Evolutionary conservation across 2,329 filamentous ascomycete species (phyloP).

Genomic region (Ustulina deusta): DNA sequence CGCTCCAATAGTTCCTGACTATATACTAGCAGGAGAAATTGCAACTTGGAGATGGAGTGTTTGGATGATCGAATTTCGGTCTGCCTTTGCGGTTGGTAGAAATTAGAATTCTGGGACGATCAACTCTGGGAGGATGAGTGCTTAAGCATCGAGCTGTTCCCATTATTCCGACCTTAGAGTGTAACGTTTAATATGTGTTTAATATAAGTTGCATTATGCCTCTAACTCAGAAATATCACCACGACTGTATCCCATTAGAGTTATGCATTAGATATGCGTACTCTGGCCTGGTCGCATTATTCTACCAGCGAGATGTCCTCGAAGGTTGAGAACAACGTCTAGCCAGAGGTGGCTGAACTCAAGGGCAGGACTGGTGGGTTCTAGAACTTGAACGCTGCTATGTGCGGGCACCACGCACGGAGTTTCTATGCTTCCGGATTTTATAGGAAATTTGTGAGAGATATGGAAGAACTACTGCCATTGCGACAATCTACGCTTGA

Average conservation of each 20-base stretch:
- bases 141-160: background rate
- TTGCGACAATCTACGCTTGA: background rate
- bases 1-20: conserved; percentile 8
- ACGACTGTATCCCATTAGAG: background rate
- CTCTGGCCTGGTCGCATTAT: background rate
- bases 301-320: too few relatives aligned
- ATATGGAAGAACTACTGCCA: background rate
- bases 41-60: background rate
- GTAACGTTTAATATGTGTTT: conserved; percentile 18
- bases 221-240: background rate
- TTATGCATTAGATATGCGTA: background rate
- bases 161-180: background rate
- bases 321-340: too few relatives aligned
- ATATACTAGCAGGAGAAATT: background rate
- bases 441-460: background rate
- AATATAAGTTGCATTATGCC: conserved; percentile 1
- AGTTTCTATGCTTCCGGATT: background rate
- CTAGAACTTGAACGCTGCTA: background rate
- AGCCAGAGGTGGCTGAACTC: background rate
- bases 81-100: background rate
- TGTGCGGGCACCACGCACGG: too few relatives aligned
- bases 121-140: background rate
- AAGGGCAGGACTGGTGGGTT: background rate
- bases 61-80: background rate
- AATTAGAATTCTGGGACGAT: background rate